These are phyloP conservation scores for Ambrosiella cleistominuta DNA, from an alignment of 2,329 filamentous ascomycete species.

Conservation along the genomic window DNA sequence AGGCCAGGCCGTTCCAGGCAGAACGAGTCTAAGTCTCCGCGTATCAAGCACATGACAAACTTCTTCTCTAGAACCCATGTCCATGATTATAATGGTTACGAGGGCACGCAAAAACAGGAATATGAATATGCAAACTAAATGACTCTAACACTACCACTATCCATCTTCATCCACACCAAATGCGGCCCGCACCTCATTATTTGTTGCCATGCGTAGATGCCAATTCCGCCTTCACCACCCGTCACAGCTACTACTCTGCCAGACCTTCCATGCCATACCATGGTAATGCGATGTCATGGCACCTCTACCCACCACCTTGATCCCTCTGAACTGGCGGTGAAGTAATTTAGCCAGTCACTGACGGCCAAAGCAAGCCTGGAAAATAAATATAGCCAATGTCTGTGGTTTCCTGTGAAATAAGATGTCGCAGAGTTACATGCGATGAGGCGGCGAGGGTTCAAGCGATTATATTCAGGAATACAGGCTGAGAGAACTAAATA, in stretches of 20 bases:
- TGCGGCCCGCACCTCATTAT: neutral
- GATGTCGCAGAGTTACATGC: neutral
- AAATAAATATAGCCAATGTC: neutral
- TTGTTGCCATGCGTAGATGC: neutral
- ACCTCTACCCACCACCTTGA: neutral
- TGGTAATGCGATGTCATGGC: neutral
- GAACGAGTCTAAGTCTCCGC: neutral
- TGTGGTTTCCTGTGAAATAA: neutral
- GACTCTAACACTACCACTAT: neutral
- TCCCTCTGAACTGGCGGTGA: slow-evolving; percentile 10
- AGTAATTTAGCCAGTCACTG: neutral
- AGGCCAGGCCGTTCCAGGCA: neutral
- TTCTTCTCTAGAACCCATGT: neutral
- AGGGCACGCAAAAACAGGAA: neutral
- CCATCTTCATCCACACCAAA: neutral
- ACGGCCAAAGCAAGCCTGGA: neutral
- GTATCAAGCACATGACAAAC: neutral
- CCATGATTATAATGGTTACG: neutral
- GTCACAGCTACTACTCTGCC: neutral
- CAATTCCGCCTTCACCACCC: neutral
- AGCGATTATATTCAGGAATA: neutral
- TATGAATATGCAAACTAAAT: neutral
- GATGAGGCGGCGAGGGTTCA: neutral
- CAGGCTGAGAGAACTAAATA: neutral
- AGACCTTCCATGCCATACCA: neutral